Evolutionary conservation across 768 basidiomycete species (phyloP).

Genomic region (Suillus discolor): DNA sequence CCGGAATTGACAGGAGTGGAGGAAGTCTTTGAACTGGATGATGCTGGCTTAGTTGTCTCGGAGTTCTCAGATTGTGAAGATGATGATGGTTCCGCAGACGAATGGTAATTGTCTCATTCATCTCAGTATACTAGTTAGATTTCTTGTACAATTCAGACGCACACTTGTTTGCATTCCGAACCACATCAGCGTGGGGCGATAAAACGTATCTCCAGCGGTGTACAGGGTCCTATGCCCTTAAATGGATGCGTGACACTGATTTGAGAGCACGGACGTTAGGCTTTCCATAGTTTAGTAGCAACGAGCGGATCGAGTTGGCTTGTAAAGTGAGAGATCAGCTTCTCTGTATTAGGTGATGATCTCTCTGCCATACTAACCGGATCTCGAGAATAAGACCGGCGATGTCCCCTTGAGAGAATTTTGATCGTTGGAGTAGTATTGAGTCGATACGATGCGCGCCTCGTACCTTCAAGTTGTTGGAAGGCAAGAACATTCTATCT

Average conservation of each 20-base stretch:
- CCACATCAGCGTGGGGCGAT: not conserved
- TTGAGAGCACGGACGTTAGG: too few species aligned
- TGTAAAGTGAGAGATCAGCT: too few species aligned
- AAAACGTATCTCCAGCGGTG: not conserved
- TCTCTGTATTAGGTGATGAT: too few species aligned
- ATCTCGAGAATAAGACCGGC: not conserved
- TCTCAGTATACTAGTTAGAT: not conserved
- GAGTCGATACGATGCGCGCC: not conserved
- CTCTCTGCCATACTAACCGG: too few species aligned
- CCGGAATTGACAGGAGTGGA: not conserved
- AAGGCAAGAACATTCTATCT: not conserved
- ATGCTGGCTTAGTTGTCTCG: not conserved
- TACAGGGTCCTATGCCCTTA: not conserved
- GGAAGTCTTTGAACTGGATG: not conserved
- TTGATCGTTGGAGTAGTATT: not conserved
- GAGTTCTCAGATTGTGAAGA: constrained; percentile 2
- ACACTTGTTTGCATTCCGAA: not conserved
- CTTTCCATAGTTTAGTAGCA: not conserved
- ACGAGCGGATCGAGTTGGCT: too few species aligned
- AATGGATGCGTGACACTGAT: constrained; percentile 1
- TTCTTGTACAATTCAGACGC: not conserved
- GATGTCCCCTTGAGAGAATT: not conserved
- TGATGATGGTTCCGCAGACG: not conserved
- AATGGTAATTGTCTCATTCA: not conserved
- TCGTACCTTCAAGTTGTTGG: too few species aligned